Evolutionary conservation across 1,139 yeast species (phyloP).

Genomic region (Suhomyces wounanorum): DNA sequence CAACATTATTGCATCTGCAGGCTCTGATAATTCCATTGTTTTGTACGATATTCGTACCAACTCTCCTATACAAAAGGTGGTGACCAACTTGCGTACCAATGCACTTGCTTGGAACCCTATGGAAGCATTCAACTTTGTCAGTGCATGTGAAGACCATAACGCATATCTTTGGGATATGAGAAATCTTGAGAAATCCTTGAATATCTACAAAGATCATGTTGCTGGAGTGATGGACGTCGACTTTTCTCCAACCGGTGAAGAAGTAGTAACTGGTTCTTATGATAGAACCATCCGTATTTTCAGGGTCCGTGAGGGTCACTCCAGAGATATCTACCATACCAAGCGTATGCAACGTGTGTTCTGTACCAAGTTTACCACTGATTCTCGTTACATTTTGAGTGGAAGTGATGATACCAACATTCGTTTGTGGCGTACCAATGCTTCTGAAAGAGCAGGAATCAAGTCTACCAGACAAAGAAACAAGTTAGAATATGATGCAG

Average conservation of each 20-base stretch:
- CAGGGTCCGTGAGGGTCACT: conserved; percentile 79
- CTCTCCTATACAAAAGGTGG: conserved; percentile 88
- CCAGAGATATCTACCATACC: conserved; percentile 93
- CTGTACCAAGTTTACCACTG: conserved; percentile 82
- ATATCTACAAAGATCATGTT: conserved; percentile 93
- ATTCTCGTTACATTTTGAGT: conserved; percentile 78
- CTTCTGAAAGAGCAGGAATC: conserved; percentile 80
- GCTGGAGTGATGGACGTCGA: conserved; percentile 95
- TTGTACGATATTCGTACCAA: conserved; percentile 91
- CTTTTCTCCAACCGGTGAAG: conserved; percentile 96
- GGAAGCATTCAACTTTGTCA: conserved; percentile 93
- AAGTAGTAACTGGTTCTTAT: conserved; percentile 91
- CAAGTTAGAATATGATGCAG: conserved; percentile 86
- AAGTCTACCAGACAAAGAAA: conserved; percentile 79
- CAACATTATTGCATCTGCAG: conserved; percentile 85
- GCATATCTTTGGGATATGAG: conserved; percentile 96
- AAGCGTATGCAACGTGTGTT: conserved; percentile 96
- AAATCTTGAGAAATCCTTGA: conserved; percentile 73
- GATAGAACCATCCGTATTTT: conserved; percentile 89
- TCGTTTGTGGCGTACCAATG: conserved; percentile 87
- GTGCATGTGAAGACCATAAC: conserved; percentile 94
- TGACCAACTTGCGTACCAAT: conserved; percentile 80
- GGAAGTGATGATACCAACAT: conserved; percentile 98
- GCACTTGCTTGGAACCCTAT: conserved; percentile 95
- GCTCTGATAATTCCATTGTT: conserved; percentile 88